Conservation (phyloP, 2,329 filamentous ascomycete genomes). For the Talaromyces sp. region DNA sequence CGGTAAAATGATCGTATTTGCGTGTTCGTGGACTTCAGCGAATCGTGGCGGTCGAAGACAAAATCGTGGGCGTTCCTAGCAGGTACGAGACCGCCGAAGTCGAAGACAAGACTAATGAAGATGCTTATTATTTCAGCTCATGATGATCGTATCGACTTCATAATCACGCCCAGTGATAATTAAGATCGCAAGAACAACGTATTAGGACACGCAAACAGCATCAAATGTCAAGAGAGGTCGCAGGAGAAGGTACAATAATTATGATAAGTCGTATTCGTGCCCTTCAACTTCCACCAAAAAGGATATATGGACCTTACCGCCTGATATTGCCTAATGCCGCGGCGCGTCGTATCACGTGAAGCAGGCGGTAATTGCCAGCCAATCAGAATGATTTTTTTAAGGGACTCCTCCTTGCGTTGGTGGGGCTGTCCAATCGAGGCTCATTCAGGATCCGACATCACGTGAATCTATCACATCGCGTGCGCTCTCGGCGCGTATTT, state of each 20-base stretch:
- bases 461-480: not conserved
- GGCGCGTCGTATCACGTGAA: not conserved
- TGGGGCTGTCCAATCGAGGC: conserved; percentile 6
- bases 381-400: not conserved
- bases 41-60: not conserved
- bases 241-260: not conserved
- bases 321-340: conserved; percentile 10
- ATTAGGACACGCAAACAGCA: not conserved
- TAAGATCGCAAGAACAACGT: not conserved
- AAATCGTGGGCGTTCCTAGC: not conserved
- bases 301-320: conserved; percentile 8
- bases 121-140: conserved; percentile 5
- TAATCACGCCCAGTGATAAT: not conserved
- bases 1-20: not conserved
- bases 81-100: not conserved
- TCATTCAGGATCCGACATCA: not conserved
- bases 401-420: not conserved
- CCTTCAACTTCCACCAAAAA: not conserved
- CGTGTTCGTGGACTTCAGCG: not conserved
- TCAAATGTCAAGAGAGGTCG: not conserved
- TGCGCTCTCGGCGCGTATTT: not conserved
- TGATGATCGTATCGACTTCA: not conserved
- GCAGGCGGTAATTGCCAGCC: not conserved
- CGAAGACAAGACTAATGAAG: conserved; percentile 1
- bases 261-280: not conserved